phyloP scores from a whole-genome alignment of 257 asterid species.

The Lithospermum erythrorhizon region DNA sequence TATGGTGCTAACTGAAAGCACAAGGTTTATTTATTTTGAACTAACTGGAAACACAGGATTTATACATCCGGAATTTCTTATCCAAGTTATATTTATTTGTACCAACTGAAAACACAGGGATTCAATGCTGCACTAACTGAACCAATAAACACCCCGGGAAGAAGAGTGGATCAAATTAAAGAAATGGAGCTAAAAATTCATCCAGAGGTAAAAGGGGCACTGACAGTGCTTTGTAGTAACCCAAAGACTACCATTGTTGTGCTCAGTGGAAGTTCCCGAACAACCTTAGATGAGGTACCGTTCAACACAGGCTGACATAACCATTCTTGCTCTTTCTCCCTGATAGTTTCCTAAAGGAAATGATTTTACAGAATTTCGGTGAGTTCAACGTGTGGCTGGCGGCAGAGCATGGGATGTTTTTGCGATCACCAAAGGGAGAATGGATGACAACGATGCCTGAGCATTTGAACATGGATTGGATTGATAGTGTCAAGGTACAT shows the following conservation, averaged over 20 bases:
- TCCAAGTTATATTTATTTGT: neutral
- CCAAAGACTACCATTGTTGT: slow-evolving; percentile 81
- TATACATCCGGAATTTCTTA: no score
- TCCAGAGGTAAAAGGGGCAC: slow-evolving; percentile 63
- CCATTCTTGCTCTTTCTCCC: slow-evolving; percentile 4
- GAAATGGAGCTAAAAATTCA: slow-evolving; percentile 94
- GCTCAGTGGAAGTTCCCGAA: slow-evolving; percentile 87
- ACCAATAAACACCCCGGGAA: slow-evolving; percentile 65
- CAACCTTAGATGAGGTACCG: slow-evolving; percentile 62
- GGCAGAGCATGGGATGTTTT: slow-evolving; percentile 96
- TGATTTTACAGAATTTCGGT: slow-evolving; percentile 65
- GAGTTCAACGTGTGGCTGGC: slow-evolving; percentile 94
- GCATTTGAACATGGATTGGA: slow-evolving; percentile 94
- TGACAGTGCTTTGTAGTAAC: slow-evolving; percentile 56
- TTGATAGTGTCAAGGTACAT: slow-evolving; percentile 75
- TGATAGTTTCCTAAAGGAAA: slow-evolving; percentile 9
- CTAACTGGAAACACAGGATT: slow-evolving; percentile 34
- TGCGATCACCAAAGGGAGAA: slow-evolving; percentile 66
- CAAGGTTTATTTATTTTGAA: neutral
- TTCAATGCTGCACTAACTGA: slow-evolving; percentile 82
- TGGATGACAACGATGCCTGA: slow-evolving; percentile 99
- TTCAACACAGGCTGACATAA: slow-evolving; percentile 3
- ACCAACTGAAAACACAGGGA: slow-evolving; percentile 38
- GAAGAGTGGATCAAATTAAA: slow-evolving; percentile 89
- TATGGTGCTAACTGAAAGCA: no score